Base-by-base conservation (phyloP, 805 yeast genomes). In the Metschnikowia baotianmanensis region DNA sequence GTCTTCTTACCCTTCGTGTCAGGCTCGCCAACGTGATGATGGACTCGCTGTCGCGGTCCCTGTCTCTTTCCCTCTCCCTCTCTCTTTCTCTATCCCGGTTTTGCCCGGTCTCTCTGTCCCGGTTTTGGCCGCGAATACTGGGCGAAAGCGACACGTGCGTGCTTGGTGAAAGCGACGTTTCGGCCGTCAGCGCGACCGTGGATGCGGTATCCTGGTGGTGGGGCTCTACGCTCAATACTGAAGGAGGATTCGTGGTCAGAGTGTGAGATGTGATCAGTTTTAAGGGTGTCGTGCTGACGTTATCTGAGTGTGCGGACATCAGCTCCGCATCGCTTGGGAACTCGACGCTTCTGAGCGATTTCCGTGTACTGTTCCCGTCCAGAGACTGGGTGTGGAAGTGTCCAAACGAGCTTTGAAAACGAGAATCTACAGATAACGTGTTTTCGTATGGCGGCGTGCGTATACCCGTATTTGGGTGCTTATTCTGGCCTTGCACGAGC, bases 141-240 rank as follows among this genome's bases (percentile, higher is more conserved):
- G 48, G 50, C 19, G 51, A 38, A 29, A 40, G 20, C 28, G 49
- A 48, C 28, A 53, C 51, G 27, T 56, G 55, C 1, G 54, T 42
- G 25, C 72, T 67, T 5, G 79, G 78, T 10, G 77, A 69, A 10
- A 74, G 55, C 4, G 80, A 74, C 3, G 79, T 74, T 46, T 74
- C 76, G 3, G 76, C 70, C 1, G 80, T 74, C 2, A 77, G 70
- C 5, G 74, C 70, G 47, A 65, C 62, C 39, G 45, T 45, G 46
- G 72, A 58, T 43, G 45, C 41, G 34, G 45, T 56, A 42, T 69
- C 74, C n/a, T 39, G 38, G 24, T 52, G 54, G 22, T 46, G 45
- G 30, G 50, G 48, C 3, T 61, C 62, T 10, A 50, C 54, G 43
- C 72, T 67, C 28, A 69, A 48, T 6, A 69, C 60, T 2, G 72